A percentile compares a stretch with the other conserved stretches of the same genome.
These are phyloP conservation scores for Margaritispora aquatica DNA, from an alignment of 495 filamentous ascomycete genomes.

Conservation along the genomic window DNA sequence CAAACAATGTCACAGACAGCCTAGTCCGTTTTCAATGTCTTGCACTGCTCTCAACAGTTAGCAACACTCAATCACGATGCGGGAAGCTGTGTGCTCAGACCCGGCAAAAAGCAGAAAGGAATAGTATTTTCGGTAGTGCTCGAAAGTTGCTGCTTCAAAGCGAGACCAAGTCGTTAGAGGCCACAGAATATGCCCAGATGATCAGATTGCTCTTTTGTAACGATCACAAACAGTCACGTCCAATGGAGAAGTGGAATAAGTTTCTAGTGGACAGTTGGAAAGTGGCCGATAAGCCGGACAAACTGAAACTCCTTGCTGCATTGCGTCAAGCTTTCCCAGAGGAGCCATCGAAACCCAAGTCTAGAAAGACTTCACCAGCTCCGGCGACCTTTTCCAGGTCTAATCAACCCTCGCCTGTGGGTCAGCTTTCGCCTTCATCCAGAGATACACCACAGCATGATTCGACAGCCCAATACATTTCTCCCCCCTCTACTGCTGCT, in stretches of 20 bases:
- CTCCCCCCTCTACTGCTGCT: too few species aligned
- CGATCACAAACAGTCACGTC: background rate
- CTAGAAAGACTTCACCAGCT: background rate
- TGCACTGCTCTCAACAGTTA: background rate
- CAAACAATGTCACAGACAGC: background rate
- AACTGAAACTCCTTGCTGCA: background rate
- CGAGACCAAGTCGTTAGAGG: background rate
- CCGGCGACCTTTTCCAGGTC: background rate
- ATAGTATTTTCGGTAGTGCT: background rate
- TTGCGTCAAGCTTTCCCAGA: background rate
- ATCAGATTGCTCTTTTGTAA: background rate
- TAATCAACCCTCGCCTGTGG: background rate
- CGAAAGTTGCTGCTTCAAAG: background rate
- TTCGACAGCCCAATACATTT: background rate
- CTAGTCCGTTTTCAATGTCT: background rate
- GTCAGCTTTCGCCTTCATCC: too few species aligned
- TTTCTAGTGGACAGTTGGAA: background rate
- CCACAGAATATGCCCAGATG: background rate
- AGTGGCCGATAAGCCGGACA: background rate
- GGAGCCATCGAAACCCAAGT: background rate
- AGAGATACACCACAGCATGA: background rate
- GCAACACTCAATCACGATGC: background rate
- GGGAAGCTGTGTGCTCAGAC: background rate
- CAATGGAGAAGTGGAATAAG: background rate
- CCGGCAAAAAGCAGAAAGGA: background rate